Base-by-base conservation (phyloP, 768 basidiomycete genomes). In the Kwoniella europaea region DNA sequence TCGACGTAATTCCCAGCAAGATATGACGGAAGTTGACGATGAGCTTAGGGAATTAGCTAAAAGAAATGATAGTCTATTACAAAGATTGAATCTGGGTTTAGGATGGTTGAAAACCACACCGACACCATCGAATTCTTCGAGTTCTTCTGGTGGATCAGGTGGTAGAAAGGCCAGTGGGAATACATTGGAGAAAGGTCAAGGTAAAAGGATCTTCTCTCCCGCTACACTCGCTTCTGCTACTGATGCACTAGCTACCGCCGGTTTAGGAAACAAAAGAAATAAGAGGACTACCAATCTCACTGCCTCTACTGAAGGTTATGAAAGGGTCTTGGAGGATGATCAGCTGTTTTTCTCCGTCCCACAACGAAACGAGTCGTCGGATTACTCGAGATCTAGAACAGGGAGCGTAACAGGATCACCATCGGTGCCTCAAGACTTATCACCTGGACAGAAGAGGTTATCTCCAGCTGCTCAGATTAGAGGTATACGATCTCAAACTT, bases 131-230 rank as follows among this genome's bases (percentile, higher is more conserved):
- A 71, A 55, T 12, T 54, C 53, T 1, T 52, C 61, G 4, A 20
- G 27, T 2, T 22, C 42, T 18, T 24, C n/a, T 46, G 46, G 27
- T 12, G 13, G 13, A n/a, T 43, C 42, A 15, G 46, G 29, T 24
- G 29, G 42, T 22, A 59, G 73, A 41, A 63, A 41, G 16, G 50
- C 61, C 16, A 74, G 73, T 68, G 73, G 73, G 15, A 74, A 71
- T 59, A 74, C 69, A 4, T 43, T 74, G 10, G 73, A 74, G 59
- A 71, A 71, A 42, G 68, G 68, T 3, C 20, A 43, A 5, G 63
- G 68, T 29, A 64, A 53, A 42, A 24, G 67, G 24, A 56, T 68
- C 6, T 68, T 63, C 42, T 68, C 67, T 10, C 52, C 60, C 4
- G 60, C 58, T 10, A 52, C 67, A 7, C 20, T 54, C 4, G 67